phyloP scores from a whole-genome alignment of 306 rosid genomes.

The barrel medic (Medicago truncatula) region DNA sequence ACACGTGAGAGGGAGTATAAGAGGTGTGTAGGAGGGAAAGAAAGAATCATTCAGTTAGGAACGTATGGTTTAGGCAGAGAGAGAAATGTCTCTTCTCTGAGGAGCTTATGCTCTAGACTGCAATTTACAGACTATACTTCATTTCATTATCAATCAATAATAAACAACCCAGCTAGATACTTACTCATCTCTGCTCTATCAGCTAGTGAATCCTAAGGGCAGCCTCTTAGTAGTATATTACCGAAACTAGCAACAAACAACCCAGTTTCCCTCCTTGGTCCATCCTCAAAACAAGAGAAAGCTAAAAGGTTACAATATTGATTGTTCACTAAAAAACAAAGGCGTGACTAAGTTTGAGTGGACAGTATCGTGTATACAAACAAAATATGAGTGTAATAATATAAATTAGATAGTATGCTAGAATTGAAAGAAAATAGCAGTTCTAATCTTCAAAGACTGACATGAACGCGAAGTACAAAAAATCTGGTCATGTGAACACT shows the following conservation, averaged over 20 bases:
- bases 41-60: no score
- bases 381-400: not conserved
- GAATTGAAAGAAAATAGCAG: slow-evolving; percentile 1
- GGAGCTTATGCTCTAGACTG: no score
- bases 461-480: slow-evolving; percentile 8
- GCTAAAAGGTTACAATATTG: slow-evolving; percentile 22
- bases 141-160: no score
- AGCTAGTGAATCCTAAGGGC: not conserved
- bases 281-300: slow-evolving; percentile 18
- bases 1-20: no score
- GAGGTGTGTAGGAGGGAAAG: no score
- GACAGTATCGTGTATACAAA: not conserved
- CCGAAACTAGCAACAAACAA: slow-evolving; percentile 28
- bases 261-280: not conserved
- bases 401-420: not conserved
- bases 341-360: not conserved
- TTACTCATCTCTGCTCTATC: no score
- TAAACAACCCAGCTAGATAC: no score
- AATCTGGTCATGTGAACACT: slow-evolving; percentile 47
- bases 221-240: not conserved
- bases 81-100: no score
- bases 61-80: no score
- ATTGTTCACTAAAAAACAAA: slow-evolving; percentile 1
- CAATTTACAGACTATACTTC: no score
- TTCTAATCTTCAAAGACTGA: slow-evolving; percentile 29